A percentile compares a stretch with the other conserved stretches of the same genome.
Evolutionary conservation across 2,329 filamentous ascomycete genomes (phyloP).

Genomic region (Chaetoscypha palmicola): DNA sequence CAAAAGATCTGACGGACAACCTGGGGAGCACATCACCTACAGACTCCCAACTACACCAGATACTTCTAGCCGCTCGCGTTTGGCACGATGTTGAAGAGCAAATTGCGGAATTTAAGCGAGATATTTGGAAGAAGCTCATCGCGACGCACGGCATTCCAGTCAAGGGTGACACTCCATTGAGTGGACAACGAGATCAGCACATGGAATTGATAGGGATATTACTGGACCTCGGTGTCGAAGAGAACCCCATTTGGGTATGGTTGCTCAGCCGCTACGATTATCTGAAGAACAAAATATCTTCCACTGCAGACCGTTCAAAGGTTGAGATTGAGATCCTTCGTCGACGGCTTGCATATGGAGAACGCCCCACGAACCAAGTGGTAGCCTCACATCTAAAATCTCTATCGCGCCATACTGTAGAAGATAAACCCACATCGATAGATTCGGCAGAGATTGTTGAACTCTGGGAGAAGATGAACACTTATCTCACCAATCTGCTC

Average conservation of each 20-base stretch:
- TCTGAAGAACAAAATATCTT: conserved; percentile 76
- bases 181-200: conserved; percentile 65
- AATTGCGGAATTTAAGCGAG: conserved; percentile 77
- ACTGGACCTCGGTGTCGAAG: conserved; percentile 87
- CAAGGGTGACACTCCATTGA: conserved; percentile 14
- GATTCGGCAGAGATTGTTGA: conserved; percentile 78
- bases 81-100: conserved; percentile 92
- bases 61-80: conserved; percentile 85
- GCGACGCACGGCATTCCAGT: conserved; percentile 52
- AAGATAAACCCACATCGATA: conserved; percentile 55
- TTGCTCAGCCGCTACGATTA: conserved; percentile 83
- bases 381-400: conserved; percentile 72
- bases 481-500: conserved; percentile 66
- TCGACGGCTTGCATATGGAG: conserved; percentile 66
- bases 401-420: conserved; percentile 59
- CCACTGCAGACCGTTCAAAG: conserved; percentile 75
- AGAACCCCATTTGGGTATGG: conserved; percentile 97
- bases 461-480: conserved; percentile 83
- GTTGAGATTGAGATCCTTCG: conserved; percentile 89
- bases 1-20: conserved; percentile 58
- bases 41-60: conserved; percentile 76
- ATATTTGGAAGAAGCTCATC: conserved; percentile 77
- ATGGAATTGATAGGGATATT: conserved; percentile 86
- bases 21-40: conserved; percentile 52
- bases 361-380: conserved; percentile 61